Base-by-base conservation (phyloP, 78 protist species). In the Polysphondylium violaceum region DNA sequence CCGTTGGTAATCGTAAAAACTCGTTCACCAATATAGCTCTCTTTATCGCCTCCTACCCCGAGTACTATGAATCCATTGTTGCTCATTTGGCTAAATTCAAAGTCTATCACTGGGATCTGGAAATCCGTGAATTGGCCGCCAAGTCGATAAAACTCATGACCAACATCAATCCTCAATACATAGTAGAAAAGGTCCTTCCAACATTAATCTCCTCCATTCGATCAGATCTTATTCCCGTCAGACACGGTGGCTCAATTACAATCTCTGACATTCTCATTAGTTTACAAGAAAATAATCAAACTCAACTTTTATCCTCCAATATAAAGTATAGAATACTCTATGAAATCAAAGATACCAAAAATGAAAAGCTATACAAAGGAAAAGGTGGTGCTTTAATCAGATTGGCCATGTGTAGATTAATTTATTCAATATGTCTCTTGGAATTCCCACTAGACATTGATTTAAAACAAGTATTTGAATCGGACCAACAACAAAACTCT, bases 51-150 rank as follows among this genome's bases (percentile, higher is more conserved):
- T 27, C 33, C 58, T 76, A 38, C 38, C 50, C 43, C 17, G 94
- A 76, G 27, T 97, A 97, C 85, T 47, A 76, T 5, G 27, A 2
- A 53, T 9, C 75, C 38, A 75, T 97, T 11, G 44, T 96, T 27
- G 58, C 55, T 11, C 96, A 94, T 74, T 78, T 97, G n/a, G n/a
- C 35, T 3, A 8, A 17, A 1, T 35, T 55, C 27, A 96, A 97
- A 86, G 25, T 88, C 19, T n/a, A 23, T n/a, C 97, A 97, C 81
- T 96, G 97, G 97, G 99, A 97, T 78, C 19, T 3, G 12, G 72
- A 47, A 19, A 50, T 97, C 14, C 75, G 95, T 40, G 74, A 83
- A 25, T 64, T 97, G 41, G 96, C 98, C 12, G 51, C 98, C 21
- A 74, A 33, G 27, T 31, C 97, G 17, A 25, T 95, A 21, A 58